phyloP scores from a whole-genome alignment of 495 filamentous ascomycete species.

The Penicillium samsonianum region DNA sequence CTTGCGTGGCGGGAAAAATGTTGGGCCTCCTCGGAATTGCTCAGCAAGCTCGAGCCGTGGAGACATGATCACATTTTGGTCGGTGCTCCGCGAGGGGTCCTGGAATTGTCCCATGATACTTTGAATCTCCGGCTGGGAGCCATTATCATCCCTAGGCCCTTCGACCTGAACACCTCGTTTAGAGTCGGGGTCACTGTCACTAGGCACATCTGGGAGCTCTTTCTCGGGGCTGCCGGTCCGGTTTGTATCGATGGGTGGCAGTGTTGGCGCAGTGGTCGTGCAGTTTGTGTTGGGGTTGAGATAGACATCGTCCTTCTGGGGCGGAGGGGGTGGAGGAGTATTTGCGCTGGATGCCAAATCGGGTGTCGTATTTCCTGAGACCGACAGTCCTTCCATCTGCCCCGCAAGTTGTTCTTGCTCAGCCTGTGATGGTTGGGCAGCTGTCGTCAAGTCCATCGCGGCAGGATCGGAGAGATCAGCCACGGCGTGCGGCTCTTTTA shows the following conservation, averaged over 20 bases:
- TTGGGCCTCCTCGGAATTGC: slow-evolving; percentile 61
- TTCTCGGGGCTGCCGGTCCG: slow-evolving; percentile 46
- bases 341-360: slow-evolving; percentile 22
- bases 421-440: slow-evolving; percentile 16
- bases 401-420: slow-evolving; percentile 32
- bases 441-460: slow-evolving; percentile 10
- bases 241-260: slow-evolving; percentile 47
- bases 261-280: slow-evolving; percentile 56
- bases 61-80: slow-evolving; percentile 77
- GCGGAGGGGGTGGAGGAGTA: slow-evolving; percentile 42
- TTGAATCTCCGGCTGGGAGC: slow-evolving; percentile 84
- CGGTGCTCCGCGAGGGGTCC: slow-evolving; percentile 64
- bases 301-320: slow-evolving; percentile 57
- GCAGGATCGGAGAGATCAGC: slow-evolving; percentile 4
- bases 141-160: slow-evolving; percentile 58
- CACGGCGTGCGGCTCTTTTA: slow-evolving; percentile 6
- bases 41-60: slow-evolving; percentile 73
- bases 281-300: slow-evolving; percentile 66
- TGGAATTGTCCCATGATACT: slow-evolving; percentile 90
- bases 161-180: slow-evolving; percentile 46
- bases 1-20: slow-evolving; percentile 75
- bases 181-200: slow-evolving; percentile 53
- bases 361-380: slow-evolving; percentile 28
- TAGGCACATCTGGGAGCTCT: slow-evolving; percentile 58
- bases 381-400: slow-evolving; percentile 39